These are phyloP conservation scores for Chalara sp. DNA, from an alignment of 2,329 filamentous ascomycete species.

Conservation along the genomic window DNA sequence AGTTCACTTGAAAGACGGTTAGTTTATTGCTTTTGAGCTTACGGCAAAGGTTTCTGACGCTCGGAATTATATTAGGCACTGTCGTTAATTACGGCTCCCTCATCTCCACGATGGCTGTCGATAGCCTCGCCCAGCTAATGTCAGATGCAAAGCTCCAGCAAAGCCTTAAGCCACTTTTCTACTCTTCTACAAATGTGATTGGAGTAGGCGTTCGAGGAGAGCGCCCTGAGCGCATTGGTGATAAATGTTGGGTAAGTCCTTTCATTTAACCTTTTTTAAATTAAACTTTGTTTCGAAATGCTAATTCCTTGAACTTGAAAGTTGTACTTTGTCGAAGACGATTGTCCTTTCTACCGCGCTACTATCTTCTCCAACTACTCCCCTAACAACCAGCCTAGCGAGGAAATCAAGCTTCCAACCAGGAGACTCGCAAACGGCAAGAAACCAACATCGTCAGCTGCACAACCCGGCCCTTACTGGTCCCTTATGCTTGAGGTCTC, in stretches of 20 bases:
- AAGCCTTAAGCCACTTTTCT: slow-evolving; percentile 67
- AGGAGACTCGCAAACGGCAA: slow-evolving; percentile 79
- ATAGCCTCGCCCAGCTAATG: slow-evolving; percentile 80
- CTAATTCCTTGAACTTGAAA: neutral
- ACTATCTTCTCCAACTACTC: slow-evolving; percentile 99
- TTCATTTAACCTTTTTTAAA: slow-evolving; percentile 17
- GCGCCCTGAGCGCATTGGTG: slow-evolving; percentile 90
- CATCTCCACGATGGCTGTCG: slow-evolving; percentile 92
- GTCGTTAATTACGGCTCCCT: neutral
- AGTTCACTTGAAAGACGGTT: slow-evolving; percentile 77
- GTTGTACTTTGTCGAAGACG: slow-evolving; percentile 90
- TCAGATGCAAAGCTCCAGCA: slow-evolving; percentile 81
- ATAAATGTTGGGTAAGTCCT: slow-evolving; percentile 87
- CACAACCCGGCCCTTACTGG: slow-evolving; percentile 94
- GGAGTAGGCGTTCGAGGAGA: slow-evolving; percentile 89
- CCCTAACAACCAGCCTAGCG: slow-evolving; percentile 88
- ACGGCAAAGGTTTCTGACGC: slow-evolving; percentile 34
- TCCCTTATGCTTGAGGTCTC: slow-evolving; percentile 99
- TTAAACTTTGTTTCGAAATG: slow-evolving; percentile 41
- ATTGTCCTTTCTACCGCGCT: slow-evolving; percentile 98
- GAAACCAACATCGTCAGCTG: slow-evolving; percentile 63
- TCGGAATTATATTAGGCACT: neutral
- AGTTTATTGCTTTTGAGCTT: slow-evolving; percentile 73
- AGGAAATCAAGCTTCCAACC: slow-evolving; percentile 78
- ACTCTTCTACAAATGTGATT: slow-evolving; percentile 94